phyloP scores from a whole-genome alignment of 1,139 yeast species.

The Suhomyces choctaworum region DNA sequence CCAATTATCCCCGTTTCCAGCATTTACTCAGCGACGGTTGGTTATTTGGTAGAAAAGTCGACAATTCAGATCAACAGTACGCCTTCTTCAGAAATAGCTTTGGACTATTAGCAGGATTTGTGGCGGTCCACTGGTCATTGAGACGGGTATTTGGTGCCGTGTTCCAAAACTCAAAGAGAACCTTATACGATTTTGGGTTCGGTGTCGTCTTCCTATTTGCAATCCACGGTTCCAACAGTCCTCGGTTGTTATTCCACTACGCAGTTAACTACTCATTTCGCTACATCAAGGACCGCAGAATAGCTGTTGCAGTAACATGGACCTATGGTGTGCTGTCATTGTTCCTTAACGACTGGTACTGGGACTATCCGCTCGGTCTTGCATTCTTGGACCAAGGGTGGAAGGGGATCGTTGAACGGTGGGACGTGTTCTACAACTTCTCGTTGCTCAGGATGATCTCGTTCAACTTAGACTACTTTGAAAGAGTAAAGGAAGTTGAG shows the following conservation, averaged over 20 bases:
- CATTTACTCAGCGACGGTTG: conserved; percentile 67
- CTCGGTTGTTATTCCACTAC: conserved; percentile 62
- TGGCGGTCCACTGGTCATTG: conserved; percentile 52
- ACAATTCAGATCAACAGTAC: conserved; percentile 89
- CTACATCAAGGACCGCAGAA: conserved; percentile 28
- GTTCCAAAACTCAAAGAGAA: conserved; percentile 33
- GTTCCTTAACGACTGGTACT: conserved; percentile 71
- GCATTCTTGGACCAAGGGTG: conserved; percentile 56
- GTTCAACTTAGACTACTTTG: conserved; percentile 74
- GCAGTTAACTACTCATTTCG: conserved; percentile 54
- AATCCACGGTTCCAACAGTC: conserved; percentile 75
- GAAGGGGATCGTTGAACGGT: conserved; percentile 76
- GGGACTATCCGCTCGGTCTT: conserved; percentile 55
- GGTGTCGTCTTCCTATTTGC: conserved; percentile 70
- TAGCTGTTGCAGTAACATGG: conserved; percentile 58
- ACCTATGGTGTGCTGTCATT: conserved; percentile 70
- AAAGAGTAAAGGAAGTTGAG: conserved; percentile 29
- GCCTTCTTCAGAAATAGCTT: conserved; percentile 83
- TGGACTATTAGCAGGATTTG: conserved; percentile 55
- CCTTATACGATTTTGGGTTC: conserved; percentile 67
- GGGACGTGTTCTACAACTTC: conserved; percentile 97
- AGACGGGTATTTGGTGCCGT: conserved; percentile 37
- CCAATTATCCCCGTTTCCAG: conserved; percentile 68
- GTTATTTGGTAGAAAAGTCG: conserved; percentile 79
- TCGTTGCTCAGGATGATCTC: conserved; percentile 82